Evolutionary conservation across 1,139 yeast species (phyloP).

Genomic region (Saccharomycopsis crataegensis): DNA sequence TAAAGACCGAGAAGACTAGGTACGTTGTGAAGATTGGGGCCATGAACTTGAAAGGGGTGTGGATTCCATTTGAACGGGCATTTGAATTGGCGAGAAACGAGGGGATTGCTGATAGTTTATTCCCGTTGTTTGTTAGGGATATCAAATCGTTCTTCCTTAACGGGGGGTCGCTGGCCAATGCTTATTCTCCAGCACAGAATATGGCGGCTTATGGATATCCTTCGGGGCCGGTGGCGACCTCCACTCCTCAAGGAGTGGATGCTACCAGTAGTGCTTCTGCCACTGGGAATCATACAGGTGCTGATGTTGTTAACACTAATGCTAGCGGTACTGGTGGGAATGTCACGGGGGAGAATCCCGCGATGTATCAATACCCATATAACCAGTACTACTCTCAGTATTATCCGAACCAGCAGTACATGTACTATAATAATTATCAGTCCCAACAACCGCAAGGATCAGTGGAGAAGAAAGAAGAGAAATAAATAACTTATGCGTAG

Average conservation of each 20-base stretch:
- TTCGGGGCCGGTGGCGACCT: not conserved
- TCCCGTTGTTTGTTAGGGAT: constrained; percentile 42
- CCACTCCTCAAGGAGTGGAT: not conserved
- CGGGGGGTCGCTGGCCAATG: constrained; percentile 26
- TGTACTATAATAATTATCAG: constrained; percentile 12
- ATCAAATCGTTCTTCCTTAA: constrained; percentile 28
- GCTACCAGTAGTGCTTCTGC: constrained; percentile 20
- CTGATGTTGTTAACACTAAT: constrained; percentile 9
- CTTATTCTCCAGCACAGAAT: constrained; percentile 17
- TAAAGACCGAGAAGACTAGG: constrained; percentile 40
- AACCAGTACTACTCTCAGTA: constrained; percentile 15
- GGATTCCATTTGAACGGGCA: constrained; percentile 52
- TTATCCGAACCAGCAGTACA: constrained; percentile 11
- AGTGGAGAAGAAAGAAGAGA: not conserved
- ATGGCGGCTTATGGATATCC: not conserved
- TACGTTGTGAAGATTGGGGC: constrained; percentile 45
- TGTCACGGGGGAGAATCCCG: constrained; percentile 32
- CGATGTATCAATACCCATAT: constrained; percentile 10
- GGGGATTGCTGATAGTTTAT: constrained; percentile 33
- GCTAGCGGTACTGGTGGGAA: constrained; percentile 14
- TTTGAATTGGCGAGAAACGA: constrained; percentile 45
- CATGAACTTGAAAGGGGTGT: constrained; percentile 50
- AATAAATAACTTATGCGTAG: no score
- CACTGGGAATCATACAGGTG: not conserved
- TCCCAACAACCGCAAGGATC: constrained; percentile 4